A percentile compares a stretch with the other conserved stretches of the same genome.
These are phyloP conservation scores for Vigna nakashimae DNA, from an alignment of 306 rosid species.

Conservation along the genomic window DNA sequence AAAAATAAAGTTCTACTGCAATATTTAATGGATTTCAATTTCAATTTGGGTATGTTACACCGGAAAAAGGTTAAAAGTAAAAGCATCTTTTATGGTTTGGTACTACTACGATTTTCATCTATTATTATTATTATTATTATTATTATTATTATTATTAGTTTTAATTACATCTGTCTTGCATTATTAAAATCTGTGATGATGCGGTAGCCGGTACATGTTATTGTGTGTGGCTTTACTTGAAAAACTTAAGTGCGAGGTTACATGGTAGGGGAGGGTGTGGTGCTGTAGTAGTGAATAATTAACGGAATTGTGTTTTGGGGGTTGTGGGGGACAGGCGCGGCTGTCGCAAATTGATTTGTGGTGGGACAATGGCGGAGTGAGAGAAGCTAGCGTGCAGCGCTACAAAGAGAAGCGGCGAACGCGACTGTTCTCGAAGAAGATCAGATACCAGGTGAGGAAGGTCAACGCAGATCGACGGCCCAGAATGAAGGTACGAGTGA, in stretches of 20 bases:
- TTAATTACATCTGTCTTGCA: slow-evolving; percentile 5
- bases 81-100: not conserved
- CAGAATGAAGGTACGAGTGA: slow-evolving; percentile 78
- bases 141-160: too few species aligned
- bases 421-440: slow-evolving; percentile 79
- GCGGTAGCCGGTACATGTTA: too few species aligned
- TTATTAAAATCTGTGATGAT: not conserved
- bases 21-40: not conserved
- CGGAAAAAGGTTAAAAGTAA: not conserved
- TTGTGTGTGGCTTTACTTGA: too few species aligned
- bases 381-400: slow-evolving; percentile 84
- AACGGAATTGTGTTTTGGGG: not conserved
- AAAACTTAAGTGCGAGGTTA: not conserved
- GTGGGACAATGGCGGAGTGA: slow-evolving; percentile 63
- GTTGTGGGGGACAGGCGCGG: slow-evolving; percentile 66
- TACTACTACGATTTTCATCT: too few species aligned
- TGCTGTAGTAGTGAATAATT: slow-evolving; percentile 31
- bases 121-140: not conserved
- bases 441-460: slow-evolving; percentile 86
- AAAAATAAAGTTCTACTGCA: not conserved
- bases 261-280: not conserved
- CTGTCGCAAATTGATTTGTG: slow-evolving; percentile 71
- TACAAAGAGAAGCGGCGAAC: slow-evolving; percentile 85
- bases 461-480: slow-evolving; percentile 93
- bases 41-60: not conserved